Percentiles rank a stretch among this genome's conserved stretches.
These are phyloP conservation scores for Metschnikowia proteae DNA, from an alignment of 805 yeast species.

Conservation along the genomic window DNA sequence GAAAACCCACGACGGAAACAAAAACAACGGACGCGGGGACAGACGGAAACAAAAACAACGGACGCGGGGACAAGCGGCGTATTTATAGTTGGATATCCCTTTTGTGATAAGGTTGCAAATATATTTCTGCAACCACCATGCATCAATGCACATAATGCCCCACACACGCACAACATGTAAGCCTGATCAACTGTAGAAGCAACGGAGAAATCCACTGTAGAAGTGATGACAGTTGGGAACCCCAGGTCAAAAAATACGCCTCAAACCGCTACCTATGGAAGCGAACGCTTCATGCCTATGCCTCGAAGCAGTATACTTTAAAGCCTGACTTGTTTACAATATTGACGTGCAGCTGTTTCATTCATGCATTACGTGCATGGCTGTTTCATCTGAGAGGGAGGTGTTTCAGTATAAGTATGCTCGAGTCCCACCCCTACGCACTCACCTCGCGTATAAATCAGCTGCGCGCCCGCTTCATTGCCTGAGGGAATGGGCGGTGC, in stretches of 20 bases:
- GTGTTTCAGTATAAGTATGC: background rate
- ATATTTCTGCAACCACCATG: background rate
- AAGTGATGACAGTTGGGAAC: no score
- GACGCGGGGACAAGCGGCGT: background rate
- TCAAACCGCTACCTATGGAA: no score
- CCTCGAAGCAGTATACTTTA: no score
- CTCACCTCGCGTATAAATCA: background rate
- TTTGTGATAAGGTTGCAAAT: conserved; percentile 2
- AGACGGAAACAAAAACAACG: background rate
- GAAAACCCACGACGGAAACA: background rate
- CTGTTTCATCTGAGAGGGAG: background rate
- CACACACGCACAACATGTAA: background rate
- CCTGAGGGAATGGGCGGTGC: background rate
- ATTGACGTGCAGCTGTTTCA: background rate
- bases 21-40: background rate
- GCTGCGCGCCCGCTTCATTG: background rate
- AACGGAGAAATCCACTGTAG: background rate
- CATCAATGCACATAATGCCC: background rate
- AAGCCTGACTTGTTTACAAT: background rate
- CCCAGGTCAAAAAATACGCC: no score
- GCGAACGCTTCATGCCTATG: no score
- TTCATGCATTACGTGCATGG: no score
- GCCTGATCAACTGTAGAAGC: background rate
- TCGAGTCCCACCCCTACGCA: background rate
- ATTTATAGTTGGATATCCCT: background rate